Percentiles rank a stretch among this genome's conserved stretches.
These are phyloP conservation scores for Gossypium trilobum DNA, from an alignment of 441 rosid species.

Conservation along the genomic window DNA sequence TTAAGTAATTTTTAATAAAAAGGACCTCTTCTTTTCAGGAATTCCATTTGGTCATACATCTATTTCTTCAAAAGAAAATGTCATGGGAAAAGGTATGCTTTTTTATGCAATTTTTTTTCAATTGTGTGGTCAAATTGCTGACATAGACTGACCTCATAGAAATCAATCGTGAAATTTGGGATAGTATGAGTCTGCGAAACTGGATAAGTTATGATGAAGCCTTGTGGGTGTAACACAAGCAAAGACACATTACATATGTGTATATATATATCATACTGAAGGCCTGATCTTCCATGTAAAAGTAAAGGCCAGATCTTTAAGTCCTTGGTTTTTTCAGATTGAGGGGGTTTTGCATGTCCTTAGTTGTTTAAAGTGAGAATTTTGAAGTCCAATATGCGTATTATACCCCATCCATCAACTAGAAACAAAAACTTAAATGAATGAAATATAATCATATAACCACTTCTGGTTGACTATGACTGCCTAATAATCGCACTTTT, in stretches of 20 bases:
- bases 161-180: background rate
- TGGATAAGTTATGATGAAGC: background rate
- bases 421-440: background rate
- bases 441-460: background rate
- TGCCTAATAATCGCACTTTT: background rate
- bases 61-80: slow-evolving; percentile 75
- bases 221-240: background rate
- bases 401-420: background rate
- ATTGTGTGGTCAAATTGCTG: slow-evolving; percentile 15
- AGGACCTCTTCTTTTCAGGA: slow-evolving; percentile 71
- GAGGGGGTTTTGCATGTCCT: background rate
- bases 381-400: background rate
- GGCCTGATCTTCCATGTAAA: background rate
- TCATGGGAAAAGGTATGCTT: slow-evolving; percentile 81
- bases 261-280: background rate
- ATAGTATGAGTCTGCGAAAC: background rate
- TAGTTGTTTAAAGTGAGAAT: background rate
- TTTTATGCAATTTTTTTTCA: slow-evolving; percentile 10
- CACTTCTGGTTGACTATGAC: background rate
- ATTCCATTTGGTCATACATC: slow-evolving; percentile 69
- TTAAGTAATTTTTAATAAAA: slow-evolving; percentile 36
- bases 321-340: background rate
- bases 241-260: background rate
- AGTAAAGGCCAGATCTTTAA: background rate
- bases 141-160: slow-evolving; percentile 14